phyloP scores from a whole-genome alignment of 768 basidiomycete genomes.

The Omphalotus guepiniiformis region DNA sequence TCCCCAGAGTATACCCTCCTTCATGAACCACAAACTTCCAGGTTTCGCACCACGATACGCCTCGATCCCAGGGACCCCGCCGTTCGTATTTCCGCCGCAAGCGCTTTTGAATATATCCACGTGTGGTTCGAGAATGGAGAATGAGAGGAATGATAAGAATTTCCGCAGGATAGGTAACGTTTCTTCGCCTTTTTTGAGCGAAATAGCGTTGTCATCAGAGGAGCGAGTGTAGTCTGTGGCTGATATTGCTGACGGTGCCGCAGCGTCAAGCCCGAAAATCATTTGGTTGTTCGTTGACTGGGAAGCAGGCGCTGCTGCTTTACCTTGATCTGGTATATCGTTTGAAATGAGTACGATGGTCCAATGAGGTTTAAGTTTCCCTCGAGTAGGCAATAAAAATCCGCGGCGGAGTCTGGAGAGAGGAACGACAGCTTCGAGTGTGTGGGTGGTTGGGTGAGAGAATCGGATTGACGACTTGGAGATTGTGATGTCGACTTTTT shows the following conservation, averaged over 20 bases:
- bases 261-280: constrained; percentile 69
- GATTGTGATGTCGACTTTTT: constrained; percentile 67
- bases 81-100: constrained; percentile 31
- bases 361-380: constrained; percentile 56
- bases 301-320: constrained; percentile 29
- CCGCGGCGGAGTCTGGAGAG: constrained; percentile 50
- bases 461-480: constrained; percentile 49
- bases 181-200: constrained; percentile 46
- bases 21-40: constrained; percentile 47
- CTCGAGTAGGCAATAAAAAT: constrained; percentile 72
- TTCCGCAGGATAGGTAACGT: constrained; percentile 45
- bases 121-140: constrained; percentile 45
- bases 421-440: constrained; percentile 46
- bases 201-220: constrained; percentile 21
- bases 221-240: constrained; percentile 34
- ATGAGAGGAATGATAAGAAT: constrained; percentile 47
- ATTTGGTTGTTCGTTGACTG: constrained; percentile 43
- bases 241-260: constrained; percentile 39
- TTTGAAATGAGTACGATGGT: constrained; percentile 37
- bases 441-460: constrained; percentile 44
- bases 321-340: constrained; percentile 31
- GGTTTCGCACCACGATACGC: constrained; percentile 49
- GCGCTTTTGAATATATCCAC: constrained; percentile 53
- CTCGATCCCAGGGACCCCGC: constrained; percentile 57
- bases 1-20: constrained; percentile 40